Conservation (phyloP, 2,329 filamentous ascomycete species). For the Botryotinia narcissicola region DNA sequence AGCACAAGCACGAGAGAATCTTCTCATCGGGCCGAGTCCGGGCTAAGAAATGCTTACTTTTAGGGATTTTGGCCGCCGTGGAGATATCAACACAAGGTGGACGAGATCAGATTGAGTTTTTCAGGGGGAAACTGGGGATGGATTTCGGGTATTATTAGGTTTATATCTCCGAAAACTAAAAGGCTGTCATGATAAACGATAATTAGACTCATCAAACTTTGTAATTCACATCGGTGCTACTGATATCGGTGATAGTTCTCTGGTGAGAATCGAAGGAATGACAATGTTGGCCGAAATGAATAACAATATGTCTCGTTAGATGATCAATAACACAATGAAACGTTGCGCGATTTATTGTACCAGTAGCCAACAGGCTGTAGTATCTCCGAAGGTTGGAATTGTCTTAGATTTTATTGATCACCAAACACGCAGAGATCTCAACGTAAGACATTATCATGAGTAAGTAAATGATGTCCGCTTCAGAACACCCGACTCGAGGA, state of each 20-base stretch:
- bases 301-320: neutral
- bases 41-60: neutral
- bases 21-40: slow-evolving; percentile 6
- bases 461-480: neutral
- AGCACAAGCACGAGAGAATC: neutral
- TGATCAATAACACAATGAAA: neutral
- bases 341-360: neutral
- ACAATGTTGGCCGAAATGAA: neutral
- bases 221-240: neutral
- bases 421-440: slow-evolving; percentile 1
- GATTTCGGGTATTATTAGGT: slow-evolving; percentile 14
- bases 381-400: neutral
- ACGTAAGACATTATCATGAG: neutral
- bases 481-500: slow-evolving; percentile 3
- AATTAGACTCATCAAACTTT: slow-evolving; percentile 1
- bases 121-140: slow-evolving; percentile 7
- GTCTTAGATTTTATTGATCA: neutral
- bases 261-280: neutral
- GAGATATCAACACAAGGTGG: neutral
- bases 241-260: neutral
- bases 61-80: neutral
- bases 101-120: slow-evolving; percentile 7
- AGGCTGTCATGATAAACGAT: neutral
- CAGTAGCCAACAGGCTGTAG: neutral
- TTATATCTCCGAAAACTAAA: slow-evolving; percentile 12